Conservation (phyloP, 331 rosid species). For the Malus hybrid region DNA sequence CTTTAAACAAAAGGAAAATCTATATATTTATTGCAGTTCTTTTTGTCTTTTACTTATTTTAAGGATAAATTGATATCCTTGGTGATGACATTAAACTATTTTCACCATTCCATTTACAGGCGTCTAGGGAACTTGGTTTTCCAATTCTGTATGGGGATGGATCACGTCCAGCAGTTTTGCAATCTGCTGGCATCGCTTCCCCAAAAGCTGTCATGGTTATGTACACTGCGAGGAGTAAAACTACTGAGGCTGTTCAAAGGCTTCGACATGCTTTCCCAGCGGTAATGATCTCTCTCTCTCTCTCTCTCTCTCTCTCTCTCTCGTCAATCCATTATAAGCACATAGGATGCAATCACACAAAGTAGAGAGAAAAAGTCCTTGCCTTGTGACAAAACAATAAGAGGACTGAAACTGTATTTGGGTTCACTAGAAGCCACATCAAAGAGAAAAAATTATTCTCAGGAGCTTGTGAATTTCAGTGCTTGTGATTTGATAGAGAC, state of each 20-base stretch:
- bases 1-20: not conserved
- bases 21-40: not conserved
- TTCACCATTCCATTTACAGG: constrained; percentile 34
- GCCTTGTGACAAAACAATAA: too few species aligned
- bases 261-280: constrained; percentile 69
- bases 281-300: constrained; percentile 41
- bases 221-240: constrained; percentile 58
- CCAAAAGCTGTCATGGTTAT: constrained; percentile 97
- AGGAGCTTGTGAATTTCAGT: not conserved
- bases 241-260: constrained; percentile 76
- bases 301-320: not conserved
- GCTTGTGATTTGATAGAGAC: not conserved
- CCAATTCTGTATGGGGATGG: constrained; percentile 92
- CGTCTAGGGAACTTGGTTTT: constrained; percentile 73
- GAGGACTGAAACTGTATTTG: not conserved
- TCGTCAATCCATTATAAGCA: not conserved
- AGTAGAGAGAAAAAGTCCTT: not conserved
- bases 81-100: not conserved
- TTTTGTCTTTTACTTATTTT: not conserved
- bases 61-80: not conserved
- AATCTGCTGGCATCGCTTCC: constrained; percentile 82
- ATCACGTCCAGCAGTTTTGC: constrained; percentile 78
- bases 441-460: not conserved
- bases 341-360: not conserved
- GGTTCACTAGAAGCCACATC: not conserved